A percentile compares a stretch with the other conserved stretches of the same genome.
phyloP scores from a whole-genome alignment of 1,139 yeast species.

The Suhomyces kunorum region DNA sequence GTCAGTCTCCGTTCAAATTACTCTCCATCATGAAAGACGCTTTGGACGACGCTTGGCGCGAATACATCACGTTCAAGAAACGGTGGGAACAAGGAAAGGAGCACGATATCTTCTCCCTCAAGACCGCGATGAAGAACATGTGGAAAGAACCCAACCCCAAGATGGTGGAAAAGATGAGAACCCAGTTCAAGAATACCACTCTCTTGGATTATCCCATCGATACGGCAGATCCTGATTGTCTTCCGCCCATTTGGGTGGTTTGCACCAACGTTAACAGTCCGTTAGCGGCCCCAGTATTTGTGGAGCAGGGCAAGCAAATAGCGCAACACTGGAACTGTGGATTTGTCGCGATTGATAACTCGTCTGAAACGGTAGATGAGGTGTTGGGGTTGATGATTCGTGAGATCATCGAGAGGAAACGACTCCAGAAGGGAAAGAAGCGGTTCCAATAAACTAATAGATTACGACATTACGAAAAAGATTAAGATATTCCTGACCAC shows the following conservation, averaged over 20 bases:
- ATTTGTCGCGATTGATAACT: constrained; percentile 57
- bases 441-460: constrained; percentile 7
- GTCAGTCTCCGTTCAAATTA: constrained; percentile 44
- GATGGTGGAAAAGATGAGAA: constrained; percentile 20
- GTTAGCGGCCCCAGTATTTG: constrained; percentile 57
- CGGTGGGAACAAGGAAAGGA: constrained; percentile 66
- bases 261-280: constrained; percentile 62
- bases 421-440: constrained; percentile 21
- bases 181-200: constrained; percentile 19
- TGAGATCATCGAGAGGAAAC: constrained; percentile 54
- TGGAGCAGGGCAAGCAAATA: constrained; percentile 55
- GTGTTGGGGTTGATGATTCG: constrained; percentile 56
- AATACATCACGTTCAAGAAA: constrained; percentile 53
- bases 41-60: constrained; percentile 73
- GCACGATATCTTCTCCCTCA: constrained; percentile 62
- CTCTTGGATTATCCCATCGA: constrained; percentile 33
- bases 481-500: too few relatives aligned
- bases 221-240: constrained; percentile 50
- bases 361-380: constrained; percentile 54
- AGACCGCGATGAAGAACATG: constrained; percentile 55
- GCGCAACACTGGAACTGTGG: constrained; percentile 66
- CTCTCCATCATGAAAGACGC: constrained; percentile 53
- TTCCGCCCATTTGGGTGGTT: constrained; percentile 68
- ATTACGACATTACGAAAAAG: neutral
- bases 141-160: constrained; percentile 46